phyloP scores from a whole-genome alignment of 1,139 yeast genomes.

The Petasospora fabianii region DNA sequence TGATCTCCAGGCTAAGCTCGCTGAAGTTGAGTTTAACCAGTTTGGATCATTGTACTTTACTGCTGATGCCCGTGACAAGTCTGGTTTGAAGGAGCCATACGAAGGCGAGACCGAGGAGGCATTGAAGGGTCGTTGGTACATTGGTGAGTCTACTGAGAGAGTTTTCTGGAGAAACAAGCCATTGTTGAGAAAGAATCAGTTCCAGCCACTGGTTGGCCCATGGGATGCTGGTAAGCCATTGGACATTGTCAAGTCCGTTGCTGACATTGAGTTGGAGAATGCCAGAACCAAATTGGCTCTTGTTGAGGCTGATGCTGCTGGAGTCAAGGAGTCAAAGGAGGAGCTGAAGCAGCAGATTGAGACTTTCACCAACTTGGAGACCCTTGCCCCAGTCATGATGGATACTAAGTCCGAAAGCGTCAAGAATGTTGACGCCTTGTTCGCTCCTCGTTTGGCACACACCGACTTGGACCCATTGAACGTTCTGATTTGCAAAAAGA shows the following conservation, averaged over 20 bases:
- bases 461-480: slow-evolving; percentile 94
- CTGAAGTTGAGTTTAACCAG: slow-evolving; percentile 55
- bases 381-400: slow-evolving; percentile 53
- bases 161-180: slow-evolving; percentile 67
- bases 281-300: slow-evolving; percentile 52
- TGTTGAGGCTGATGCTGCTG: slow-evolving; percentile 49
- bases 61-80: slow-evolving; percentile 43
- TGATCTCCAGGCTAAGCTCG: slow-evolving; percentile 52
- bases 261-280: slow-evolving; percentile 63
- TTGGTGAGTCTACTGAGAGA: slow-evolving; percentile 87
- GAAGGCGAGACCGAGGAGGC: slow-evolving; percentile 56
- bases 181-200: slow-evolving; percentile 41
- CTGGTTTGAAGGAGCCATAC: slow-evolving; percentile 46
- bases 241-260: slow-evolving; percentile 60
- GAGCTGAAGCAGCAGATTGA: slow-evolving; percentile 45
- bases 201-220: slow-evolving; percentile 64
- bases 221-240: slow-evolving; percentile 59
- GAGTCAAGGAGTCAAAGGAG: slow-evolving; percentile 41
- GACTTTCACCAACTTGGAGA: slow-evolving; percentile 57
- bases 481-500: slow-evolving; percentile 45
- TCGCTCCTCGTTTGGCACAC: slow-evolving; percentile 68
- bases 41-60: slow-evolving; percentile 81
- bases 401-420: slow-evolving; percentile 47
- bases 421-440: slow-evolving; percentile 56
- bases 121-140: slow-evolving; percentile 71